Conservation (phyloP, 148 eudicot species). For the Spergularia marina region DNA sequence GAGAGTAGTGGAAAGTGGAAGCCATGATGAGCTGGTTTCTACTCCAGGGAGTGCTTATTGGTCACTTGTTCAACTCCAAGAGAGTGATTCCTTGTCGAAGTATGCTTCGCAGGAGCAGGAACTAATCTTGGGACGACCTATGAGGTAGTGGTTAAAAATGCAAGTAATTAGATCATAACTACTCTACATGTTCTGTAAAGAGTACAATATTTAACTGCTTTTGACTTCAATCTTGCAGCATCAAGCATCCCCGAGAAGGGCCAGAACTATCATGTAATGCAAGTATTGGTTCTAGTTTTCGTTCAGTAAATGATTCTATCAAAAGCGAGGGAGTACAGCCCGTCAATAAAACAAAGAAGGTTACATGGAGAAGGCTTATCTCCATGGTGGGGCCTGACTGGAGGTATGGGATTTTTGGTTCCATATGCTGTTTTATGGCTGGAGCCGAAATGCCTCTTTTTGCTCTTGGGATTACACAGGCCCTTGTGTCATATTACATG, state of each 20-base stretch:
- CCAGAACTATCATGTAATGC: conserved; percentile 55
- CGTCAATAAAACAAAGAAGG: conserved; percentile 29
- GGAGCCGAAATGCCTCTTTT: conserved; percentile 93
- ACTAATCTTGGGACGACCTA: conserved; percentile 41
- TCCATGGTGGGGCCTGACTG: conserved; percentile 92
- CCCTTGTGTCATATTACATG: conserved; percentile 95
- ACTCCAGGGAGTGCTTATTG: conserved; percentile 65
- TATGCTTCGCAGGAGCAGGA: conserved; percentile 50
- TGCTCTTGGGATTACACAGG: conserved; percentile 93
- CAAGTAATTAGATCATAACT: neutral
- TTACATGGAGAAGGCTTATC: conserved; percentile 65
- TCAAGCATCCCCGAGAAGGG: conserved; percentile 41
- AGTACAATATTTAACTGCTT: conserved; percentile 8
- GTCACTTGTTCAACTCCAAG: conserved; percentile 81
- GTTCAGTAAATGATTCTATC: conserved; percentile 59
- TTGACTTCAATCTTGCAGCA: conserved; percentile 39
- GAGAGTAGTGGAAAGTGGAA: conserved; percentile 80
- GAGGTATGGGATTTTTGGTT: conserved; percentile 68
- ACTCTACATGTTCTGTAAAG: neutral
- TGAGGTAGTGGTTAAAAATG: conserved; percentile 42
- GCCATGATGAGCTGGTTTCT: conserved; percentile 82
- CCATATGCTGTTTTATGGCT: conserved; percentile 67
- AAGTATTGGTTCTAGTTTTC: conserved; percentile 73
- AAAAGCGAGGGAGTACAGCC: conserved; percentile 47
- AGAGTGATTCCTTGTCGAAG: conserved; percentile 47